Conservation (phyloP, 2,329 filamentous ascomycete species). For the Alternaria alternata region DNA sequence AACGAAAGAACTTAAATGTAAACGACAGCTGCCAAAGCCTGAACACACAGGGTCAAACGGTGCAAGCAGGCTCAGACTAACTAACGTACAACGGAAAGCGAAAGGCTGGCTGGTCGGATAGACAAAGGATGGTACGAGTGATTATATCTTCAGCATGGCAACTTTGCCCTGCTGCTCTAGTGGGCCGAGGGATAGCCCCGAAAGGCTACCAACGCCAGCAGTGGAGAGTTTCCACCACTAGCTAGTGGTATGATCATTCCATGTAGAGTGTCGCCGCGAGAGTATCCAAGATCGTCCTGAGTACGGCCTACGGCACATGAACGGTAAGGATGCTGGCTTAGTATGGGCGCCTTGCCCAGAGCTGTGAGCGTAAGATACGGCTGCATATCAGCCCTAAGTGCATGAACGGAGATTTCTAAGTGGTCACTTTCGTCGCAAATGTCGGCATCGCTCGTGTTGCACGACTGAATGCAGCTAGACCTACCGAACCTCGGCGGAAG, state of each 20-base stretch:
- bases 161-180: constrained; percentile 18
- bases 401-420: constrained; percentile 16
- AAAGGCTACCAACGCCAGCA: constrained; percentile 19
- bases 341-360: constrained; percentile 16
- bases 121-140: constrained; percentile 26
- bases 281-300: constrained; percentile 28
- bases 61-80: constrained; percentile 3
- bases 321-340: constrained; percentile 17
- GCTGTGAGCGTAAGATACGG: constrained; percentile 9
- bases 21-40: constrained; percentile 1
- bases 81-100: constrained; percentile 18
- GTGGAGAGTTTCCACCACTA: constrained; percentile 33
- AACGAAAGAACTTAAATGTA: constrained; percentile 16
- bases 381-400: constrained; percentile 23
- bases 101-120: constrained; percentile 15
- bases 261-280: constrained; percentile 17
- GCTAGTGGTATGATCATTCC: constrained; percentile 20
- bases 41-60: constrained; percentile 8
- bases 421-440: constrained; percentile 8
- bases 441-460: constrained; percentile 18
- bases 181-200: constrained; percentile 20
- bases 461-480: constrained; percentile 26
- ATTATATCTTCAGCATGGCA: constrained; percentile 25
- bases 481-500: constrained; percentile 17
- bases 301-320: constrained; percentile 21